Evolutionary conservation across 2,329 filamentous ascomycete genomes (phyloP), one percentile per base, ranked within the genome.

Genomic region (Scytalidium sp.): DNA sequence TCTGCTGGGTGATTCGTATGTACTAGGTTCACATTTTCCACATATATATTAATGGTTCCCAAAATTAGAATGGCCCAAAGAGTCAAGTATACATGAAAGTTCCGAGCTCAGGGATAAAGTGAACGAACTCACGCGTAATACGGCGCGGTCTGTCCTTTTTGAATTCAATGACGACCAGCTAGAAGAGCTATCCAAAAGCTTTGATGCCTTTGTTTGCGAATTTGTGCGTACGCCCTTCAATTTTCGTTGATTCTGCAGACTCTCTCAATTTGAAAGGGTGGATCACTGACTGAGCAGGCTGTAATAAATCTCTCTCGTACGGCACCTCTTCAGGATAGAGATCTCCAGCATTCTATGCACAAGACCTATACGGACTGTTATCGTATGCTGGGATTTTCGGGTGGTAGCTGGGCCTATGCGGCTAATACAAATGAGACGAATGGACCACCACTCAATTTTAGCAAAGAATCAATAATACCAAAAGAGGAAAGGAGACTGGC

Each of bases 1-100:
- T 48, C 20, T 42, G 39, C 39, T 48, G 46, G 46, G 39, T 48
- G n/a, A 48, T 48, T 32, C 46, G 46, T 48, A 19, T 13, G 46
- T 43, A 7, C 7, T 15, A 20, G 19, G 6, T 27, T n/a, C 7
- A 15, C 32, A 15, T 6, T 5, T 15, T 36, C 4, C 17, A 36
- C 4, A 9, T n/a, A 15, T 10, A 36, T 5, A 8, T 15, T 36
- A 36, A 36, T 36, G 13, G 17, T 36, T 36, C 11, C 4, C 32
- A 15, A 15, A 9, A 15, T 7, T 15, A 36, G 32, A 36, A 36
- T 36, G 32, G 32, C 32, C 32, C 13, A 36, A 36, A n/a, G 32
- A 36, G 5, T 36, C 32, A 7, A 15, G 15, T 4, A 5, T 36
- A 15, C 32, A n/a, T 10, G 13, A 10, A 4, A 36, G 32, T 36